phyloP scores from a whole-genome alignment of 306 rosid species.

The Cucurbita pepo region DNA sequence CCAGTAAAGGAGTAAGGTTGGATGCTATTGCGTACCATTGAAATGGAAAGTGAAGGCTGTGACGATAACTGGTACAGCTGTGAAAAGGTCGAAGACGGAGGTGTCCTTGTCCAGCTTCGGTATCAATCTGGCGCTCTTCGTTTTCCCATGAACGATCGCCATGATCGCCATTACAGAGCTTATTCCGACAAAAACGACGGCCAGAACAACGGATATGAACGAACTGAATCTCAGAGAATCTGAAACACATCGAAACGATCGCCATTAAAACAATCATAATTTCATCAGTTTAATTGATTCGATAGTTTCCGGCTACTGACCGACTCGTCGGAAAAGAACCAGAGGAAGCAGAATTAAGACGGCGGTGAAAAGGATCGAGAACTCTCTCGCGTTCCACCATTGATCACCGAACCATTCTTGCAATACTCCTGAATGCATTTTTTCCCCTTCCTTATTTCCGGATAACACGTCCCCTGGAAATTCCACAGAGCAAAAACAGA shows the following conservation, averaged over 20 bases:
- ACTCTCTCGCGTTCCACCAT: conserved; percentile 85
- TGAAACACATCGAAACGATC: conserved; percentile 5
- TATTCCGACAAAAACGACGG: conserved; percentile 70
- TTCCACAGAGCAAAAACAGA: not conserved
- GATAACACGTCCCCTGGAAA: conserved; percentile 72
- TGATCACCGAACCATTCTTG: conserved; percentile 91
- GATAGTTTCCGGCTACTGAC: conserved; percentile 14
- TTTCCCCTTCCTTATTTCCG: conserved; percentile 36
- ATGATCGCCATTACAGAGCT: conserved; percentile 57
- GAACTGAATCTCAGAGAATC: conserved; percentile 78
- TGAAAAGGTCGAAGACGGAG: conserved; percentile 80
- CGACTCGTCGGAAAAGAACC: conserved; percentile 58
- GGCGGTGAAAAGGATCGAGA: conserved; percentile 37
- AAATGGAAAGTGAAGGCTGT: conserved; percentile 88
- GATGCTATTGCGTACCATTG: conserved; percentile 30
- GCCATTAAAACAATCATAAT: not conserved
- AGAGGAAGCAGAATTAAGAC: conserved; percentile 58
- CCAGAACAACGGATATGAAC: conserved; percentile 58
- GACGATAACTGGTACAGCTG: conserved; percentile 86
- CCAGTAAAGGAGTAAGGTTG: not conserved
- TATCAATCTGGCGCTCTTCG: conserved; percentile 44
- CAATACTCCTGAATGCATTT: conserved; percentile 61
- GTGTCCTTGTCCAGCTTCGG: conserved; percentile 49
- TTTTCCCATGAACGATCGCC: conserved; percentile 57
- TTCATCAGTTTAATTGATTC: not conserved